phyloP scores from a whole-genome alignment of 2,329 filamentous ascomycete genomes.

The Rhytidhysteron rufulum region DNA sequence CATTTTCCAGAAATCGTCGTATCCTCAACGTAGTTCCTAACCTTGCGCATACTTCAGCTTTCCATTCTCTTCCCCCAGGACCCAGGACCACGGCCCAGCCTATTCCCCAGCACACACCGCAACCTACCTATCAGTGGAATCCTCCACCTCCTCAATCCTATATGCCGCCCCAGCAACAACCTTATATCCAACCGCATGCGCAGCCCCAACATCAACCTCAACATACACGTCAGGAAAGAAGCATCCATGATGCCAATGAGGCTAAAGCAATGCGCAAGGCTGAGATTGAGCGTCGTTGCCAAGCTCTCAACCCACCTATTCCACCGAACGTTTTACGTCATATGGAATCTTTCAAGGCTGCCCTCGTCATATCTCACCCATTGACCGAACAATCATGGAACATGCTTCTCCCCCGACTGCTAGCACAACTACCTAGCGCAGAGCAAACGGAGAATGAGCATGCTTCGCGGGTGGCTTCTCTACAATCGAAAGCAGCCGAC shows the following conservation, averaged over 20 bases:
- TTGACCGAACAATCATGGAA: conserved; percentile 69
- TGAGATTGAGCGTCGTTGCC: conserved; percentile 70
- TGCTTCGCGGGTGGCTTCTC: conserved; percentile 44
- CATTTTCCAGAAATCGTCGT: not conserved
- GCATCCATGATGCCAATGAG: conserved; percentile 59
- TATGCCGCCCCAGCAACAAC: not conserved
- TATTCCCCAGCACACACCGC: too few species aligned
- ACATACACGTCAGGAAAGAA: conserved; percentile 45
- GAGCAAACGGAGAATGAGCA: conserved; percentile 53
- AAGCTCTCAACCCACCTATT: conserved; percentile 63
- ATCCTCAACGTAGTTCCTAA: not conserved
- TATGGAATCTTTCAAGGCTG: conserved; percentile 71
- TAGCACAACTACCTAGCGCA: conserved; percentile 63
- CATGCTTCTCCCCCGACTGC: conserved; percentile 62
- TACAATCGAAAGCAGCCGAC: conserved; percentile 47
- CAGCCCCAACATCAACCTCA: conserved; percentile 6
- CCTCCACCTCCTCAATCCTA: not conserved
- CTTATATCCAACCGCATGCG: not conserved
- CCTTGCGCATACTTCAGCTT: not conserved
- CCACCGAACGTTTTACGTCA: conserved; percentile 59
- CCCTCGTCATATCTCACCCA: conserved; percentile 64
- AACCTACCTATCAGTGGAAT: not conserved
- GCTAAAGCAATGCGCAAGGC: conserved; percentile 61
- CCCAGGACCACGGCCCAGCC: too few species aligned
- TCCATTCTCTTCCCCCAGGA: not conserved